phyloP scores from a whole-genome alignment of 2,329 filamentous ascomycete species.

The Trichoderma sp. region DNA sequence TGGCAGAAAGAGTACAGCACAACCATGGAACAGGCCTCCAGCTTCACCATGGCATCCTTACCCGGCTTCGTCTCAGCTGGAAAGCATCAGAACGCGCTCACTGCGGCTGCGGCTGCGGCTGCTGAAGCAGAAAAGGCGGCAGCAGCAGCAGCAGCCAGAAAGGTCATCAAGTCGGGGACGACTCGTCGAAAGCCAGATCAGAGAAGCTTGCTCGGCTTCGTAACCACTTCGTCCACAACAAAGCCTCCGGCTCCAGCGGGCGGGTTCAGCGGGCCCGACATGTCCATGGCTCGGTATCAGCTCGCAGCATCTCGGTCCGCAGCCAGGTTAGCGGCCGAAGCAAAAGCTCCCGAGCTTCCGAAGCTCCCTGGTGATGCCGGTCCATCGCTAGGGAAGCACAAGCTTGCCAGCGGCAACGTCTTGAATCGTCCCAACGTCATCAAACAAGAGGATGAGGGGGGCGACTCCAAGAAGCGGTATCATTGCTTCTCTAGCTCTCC shows the following conservation, averaged over 20 bases:
- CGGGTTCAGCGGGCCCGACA: constrained; percentile 30
- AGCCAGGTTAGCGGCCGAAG: constrained; percentile 24
- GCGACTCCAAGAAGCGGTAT: constrained; percentile 51
- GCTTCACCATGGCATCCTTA: constrained; percentile 61
- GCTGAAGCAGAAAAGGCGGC: constrained; percentile 28
- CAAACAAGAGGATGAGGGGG: constrained; percentile 33
- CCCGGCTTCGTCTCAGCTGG: constrained; percentile 65
- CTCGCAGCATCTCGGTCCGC: constrained; percentile 34
- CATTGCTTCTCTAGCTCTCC: constrained; percentile 62
- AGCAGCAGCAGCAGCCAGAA: constrained; percentile 32
- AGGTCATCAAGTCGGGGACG: constrained; percentile 31
- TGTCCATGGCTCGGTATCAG: constrained; percentile 36
- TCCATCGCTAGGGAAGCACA: constrained; percentile 44
- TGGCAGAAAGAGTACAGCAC: constrained; percentile 55
- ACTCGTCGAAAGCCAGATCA: constrained; percentile 45
- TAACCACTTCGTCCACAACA: constrained; percentile 35
- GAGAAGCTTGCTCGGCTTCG: constrained; percentile 48
- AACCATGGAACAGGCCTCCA: constrained; percentile 62
- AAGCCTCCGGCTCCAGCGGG: constrained; percentile 25
- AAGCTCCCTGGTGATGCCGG: constrained; percentile 35
- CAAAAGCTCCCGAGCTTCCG: constrained; percentile 20
- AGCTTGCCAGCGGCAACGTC: constrained; percentile 44
- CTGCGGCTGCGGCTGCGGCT: constrained; percentile 34
- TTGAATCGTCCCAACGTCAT: constrained; percentile 41
- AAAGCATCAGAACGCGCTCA: constrained; percentile 52